Evolutionary conservation across 169 alveolate species (phyloP).

Genomic region (Babesia bovis): DNA sequence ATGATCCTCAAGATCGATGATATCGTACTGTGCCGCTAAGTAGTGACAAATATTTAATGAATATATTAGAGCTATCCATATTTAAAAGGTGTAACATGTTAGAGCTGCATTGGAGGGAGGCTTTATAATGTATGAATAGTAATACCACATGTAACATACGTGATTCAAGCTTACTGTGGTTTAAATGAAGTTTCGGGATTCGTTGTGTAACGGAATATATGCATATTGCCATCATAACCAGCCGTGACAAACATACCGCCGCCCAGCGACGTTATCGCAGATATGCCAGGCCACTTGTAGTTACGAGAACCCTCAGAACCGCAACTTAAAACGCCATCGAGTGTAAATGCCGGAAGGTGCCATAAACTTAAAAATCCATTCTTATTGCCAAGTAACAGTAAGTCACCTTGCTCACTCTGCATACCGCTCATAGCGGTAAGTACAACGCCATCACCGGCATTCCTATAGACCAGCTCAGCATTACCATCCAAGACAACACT

Average conservation of each 20-base stretch:
- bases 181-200: background rate
- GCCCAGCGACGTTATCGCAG: conserved; percentile 56
- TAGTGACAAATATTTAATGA: too few species aligned
- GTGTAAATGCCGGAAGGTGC: conserved; percentile 58
- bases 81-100: too few species aligned
- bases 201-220: conserved; percentile 18
- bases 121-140: too few species aligned
- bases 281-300: conserved; percentile 44
- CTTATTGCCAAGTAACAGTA: conserved; percentile 52
- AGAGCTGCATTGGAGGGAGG: too few species aligned
- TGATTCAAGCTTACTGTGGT: background rate
- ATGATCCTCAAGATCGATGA: conserved; percentile 99
- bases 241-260: conserved; percentile 44
- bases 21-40: conserved; percentile 82
- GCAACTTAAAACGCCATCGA: conserved; percentile 40
- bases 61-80: too few species aligned
- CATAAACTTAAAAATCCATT: conserved; percentile 36
- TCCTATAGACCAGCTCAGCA: conserved; percentile 40
- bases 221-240: conserved; percentile 65
- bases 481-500: conserved; percentile 20
- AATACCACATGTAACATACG: too few species aligned
- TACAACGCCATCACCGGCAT: conserved; percentile 21
- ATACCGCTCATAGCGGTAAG: conserved; percentile 66
- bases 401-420: conserved; percentile 58
- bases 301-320: conserved; percentile 34